Conservation (phyloP, 2,329 filamentous ascomycete species). For the Magnaporthales sp. region DNA sequence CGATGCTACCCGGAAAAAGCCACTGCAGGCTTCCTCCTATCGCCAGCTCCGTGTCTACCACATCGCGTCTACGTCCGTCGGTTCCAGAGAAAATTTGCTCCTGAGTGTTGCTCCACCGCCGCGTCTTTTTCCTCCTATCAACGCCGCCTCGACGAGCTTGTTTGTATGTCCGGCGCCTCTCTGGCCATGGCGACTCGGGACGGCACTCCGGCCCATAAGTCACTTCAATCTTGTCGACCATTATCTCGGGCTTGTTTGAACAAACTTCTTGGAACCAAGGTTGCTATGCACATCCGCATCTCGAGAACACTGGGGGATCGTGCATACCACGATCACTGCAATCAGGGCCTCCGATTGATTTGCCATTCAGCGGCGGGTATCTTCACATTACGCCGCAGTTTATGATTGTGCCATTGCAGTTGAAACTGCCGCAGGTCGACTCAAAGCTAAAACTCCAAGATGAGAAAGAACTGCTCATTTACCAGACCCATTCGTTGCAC, state of each 20-base stretch:
- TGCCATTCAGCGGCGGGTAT: not conserved
- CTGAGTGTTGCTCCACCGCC: not conserved
- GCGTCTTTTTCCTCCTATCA: not conserved
- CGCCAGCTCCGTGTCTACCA: not conserved
- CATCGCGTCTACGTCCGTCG: not conserved
- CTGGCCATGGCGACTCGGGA: not conserved
- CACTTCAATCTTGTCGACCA: not conserved
- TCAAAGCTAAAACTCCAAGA: not conserved
- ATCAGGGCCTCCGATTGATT: not conserved
- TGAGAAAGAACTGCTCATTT: not conserved
- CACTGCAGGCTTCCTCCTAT: not conserved
- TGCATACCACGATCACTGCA: not conserved
- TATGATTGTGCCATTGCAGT: not conserved
- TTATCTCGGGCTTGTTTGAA: not conserved
- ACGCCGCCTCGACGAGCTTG: not conserved
- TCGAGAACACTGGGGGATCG: not conserved
- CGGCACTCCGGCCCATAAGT: not conserved
- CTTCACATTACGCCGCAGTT: not conserved
- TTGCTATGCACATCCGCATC: not conserved
- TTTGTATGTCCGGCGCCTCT: not conserved
- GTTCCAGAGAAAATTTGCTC: not conserved
- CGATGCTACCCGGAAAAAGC: not conserved
- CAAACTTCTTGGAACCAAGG: not conserved
- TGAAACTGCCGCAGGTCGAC: not conserved
- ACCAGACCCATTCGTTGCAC: not conserved